phyloP scores from a whole-genome alignment of 2,329 filamentous ascomycete species.

The Alternaria incomplexa region DNA sequence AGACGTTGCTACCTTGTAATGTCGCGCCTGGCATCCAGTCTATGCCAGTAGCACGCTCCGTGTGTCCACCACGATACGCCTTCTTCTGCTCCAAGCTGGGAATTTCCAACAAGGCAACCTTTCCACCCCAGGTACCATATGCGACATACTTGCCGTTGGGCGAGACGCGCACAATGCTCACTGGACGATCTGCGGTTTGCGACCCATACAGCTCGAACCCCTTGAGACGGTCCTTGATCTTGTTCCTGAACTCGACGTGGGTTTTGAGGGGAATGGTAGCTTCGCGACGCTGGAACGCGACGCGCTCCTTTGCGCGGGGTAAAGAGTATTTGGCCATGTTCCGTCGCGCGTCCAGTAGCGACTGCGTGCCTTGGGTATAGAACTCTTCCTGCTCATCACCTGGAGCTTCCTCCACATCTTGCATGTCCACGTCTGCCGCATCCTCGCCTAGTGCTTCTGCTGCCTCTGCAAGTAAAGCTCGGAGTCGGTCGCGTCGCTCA shows the following conservation, averaged over 20 bases:
- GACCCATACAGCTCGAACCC: constrained; percentile 91
- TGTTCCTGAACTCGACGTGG: constrained; percentile 91
- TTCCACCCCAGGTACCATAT: constrained; percentile 91
- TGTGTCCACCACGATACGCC: constrained; percentile 79
- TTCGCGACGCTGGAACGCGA: constrained; percentile 80
- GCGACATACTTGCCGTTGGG: constrained; percentile 84
- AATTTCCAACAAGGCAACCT: constrained; percentile 83
- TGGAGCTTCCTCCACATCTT: constrained; percentile 60
- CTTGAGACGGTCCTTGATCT: constrained; percentile 80
- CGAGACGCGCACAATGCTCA: constrained; percentile 90
- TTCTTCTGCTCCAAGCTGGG: constrained; percentile 80
- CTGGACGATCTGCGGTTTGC: constrained; percentile 87
- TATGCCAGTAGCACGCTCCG: constrained; percentile 85
- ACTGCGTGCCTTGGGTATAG: constrained; percentile 81
- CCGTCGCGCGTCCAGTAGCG: constrained; percentile 76
- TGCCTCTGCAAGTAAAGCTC: constrained; percentile 78
- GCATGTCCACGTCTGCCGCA: constrained; percentile 58
- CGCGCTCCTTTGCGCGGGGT: constrained; percentile 77
- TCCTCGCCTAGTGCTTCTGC: constrained; percentile 67
- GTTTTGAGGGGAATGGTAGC: constrained; percentile 83
- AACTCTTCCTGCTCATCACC: constrained; percentile 76
- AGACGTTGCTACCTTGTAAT: constrained; percentile 71
- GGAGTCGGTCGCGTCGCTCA: constrained; percentile 84
- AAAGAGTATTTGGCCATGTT: constrained; percentile 84
- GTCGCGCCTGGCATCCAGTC: constrained; percentile 89